Evolutionary conservation across 75 land plant genomes (phyloP).

Genomic region (Isoetes taiwanensis): DNA sequence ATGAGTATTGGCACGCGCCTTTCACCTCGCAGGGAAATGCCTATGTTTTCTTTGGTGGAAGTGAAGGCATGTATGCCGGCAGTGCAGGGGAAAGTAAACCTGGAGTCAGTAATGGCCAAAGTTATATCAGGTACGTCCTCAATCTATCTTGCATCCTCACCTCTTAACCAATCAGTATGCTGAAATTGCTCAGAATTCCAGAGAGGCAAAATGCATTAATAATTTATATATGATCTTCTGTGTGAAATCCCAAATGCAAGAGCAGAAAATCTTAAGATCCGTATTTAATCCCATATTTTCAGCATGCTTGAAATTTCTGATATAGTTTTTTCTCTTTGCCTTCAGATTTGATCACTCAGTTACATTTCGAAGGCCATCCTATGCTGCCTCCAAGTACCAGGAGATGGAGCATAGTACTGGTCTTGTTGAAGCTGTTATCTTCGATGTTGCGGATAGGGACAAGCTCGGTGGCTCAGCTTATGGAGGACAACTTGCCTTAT

Average conservation of each 20-base stretch:
- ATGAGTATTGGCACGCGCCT: conserved; percentile 4
- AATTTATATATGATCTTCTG: not conserved
- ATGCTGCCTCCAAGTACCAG: conserved; percentile 13
- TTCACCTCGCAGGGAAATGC: conserved; percentile 8
- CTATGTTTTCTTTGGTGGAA: conserved; percentile 12
- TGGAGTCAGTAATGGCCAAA: not conserved
- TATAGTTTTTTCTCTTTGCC: not conserved
- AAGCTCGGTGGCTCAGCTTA: conserved; percentile 32
- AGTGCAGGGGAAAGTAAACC: not conserved
- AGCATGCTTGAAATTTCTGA: not conserved
- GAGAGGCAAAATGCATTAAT: not conserved
- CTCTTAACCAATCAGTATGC: not conserved
- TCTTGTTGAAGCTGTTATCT: conserved; percentile 29
- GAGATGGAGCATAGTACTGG: conserved; percentile 23
- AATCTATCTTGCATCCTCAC: not conserved
- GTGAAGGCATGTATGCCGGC: conserved; percentile 10
- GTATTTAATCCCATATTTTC: not conserved
- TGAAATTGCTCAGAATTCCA: no score
- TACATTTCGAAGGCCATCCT: conserved; percentile 32
- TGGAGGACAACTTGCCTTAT: conserved; percentile 40
- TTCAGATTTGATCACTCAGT: conserved; percentile 49
- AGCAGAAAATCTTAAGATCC: not conserved
- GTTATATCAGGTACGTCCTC: conserved; percentile 5
- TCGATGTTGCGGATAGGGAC: conserved; percentile 32
- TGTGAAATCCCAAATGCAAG: not conserved